Evolutionary conservation across 352 stramenopile genomes (phyloP), one percentile per base, ranked within the genome.

Genomic region (Halophytophthora polymorphica): DNA sequence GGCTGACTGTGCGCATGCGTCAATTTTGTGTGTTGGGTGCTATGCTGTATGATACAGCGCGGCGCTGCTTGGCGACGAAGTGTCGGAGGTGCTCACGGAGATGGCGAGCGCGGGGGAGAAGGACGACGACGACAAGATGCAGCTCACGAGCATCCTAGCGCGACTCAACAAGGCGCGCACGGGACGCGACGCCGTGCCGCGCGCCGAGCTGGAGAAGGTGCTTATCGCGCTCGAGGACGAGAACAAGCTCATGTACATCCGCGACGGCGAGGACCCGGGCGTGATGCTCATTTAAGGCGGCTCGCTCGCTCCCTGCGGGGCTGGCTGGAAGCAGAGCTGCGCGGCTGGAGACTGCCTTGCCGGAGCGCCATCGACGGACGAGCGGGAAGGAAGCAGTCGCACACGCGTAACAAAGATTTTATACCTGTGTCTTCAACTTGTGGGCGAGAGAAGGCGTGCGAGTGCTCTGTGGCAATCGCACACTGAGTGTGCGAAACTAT

Each of bases 221-320:
- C 60, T 93, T 49, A 54, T 82, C 46, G 71, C 81, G 50, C 69
- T 93, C 44, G 85, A 95, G 48, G 71, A 90, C 55, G 67, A 93
- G 67, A 95, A 95, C 74, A 92, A 92, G 66, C 62, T 95, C 69
- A 95, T 95, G 85, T 95, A 89, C 64, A 76, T 95, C 46, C 80
- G 73, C 56, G 84, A 92, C 61, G 77, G 74, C 52, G 82, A 81
- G 38, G 81, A 88, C 40, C 83, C 83, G 21, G 74, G 84, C 64
- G 68, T 95, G 36, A 90, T 95, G 80, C 75, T 95, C 70, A 81
- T 95, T 63, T 95, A 88, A 81, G 37, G 21, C 14, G 29, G 52
- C 10, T 29, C 41, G 28, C 25, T 19, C 6, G 35, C 35, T 19
- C 6, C 7, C 35, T 4, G 25, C 8, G 4, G 25, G 25, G 8